Conservation (phyloP, 2,329 filamentous ascomycete genomes). For the Fusarium sp. region DNA sequence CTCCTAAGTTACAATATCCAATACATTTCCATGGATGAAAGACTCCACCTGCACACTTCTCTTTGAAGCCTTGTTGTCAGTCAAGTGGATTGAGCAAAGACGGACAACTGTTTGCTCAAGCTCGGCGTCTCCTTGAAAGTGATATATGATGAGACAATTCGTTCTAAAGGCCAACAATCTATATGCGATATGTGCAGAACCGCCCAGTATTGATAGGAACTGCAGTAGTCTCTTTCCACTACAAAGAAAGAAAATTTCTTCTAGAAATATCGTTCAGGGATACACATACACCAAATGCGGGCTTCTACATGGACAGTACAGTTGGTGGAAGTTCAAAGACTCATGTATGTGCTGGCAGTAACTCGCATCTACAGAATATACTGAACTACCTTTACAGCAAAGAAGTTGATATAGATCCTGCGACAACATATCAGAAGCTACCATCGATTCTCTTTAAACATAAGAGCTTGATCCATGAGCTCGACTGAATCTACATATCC, state of each 20-base stretch:
- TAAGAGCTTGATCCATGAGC: background rate
- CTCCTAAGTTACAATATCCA: background rate
- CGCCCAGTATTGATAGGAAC: background rate
- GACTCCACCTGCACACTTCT: background rate
- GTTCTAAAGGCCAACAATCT: background rate
- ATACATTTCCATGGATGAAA: background rate
- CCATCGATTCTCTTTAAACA: background rate
- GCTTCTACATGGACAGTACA: background rate
- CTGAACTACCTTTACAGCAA: background rate
- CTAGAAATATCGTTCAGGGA: background rate
- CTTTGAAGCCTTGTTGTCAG: background rate
- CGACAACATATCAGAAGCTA: accelerated
- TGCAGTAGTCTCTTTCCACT: background rate
- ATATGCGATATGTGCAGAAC: background rate
- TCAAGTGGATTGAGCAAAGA: background rate
- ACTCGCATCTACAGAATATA: background rate
- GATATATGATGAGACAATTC: background rate
- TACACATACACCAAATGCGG: background rate
- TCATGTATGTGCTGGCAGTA: background rate
- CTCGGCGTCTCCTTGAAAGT: background rate
- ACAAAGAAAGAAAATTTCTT: background rate
- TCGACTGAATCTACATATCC: background rate
- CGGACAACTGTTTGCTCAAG: background rate
- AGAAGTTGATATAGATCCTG: accelerated
- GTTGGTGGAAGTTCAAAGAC: background rate